Base-by-base conservation (phyloP, 2,329 filamentous ascomycete species). In the Cercospora zeae-maydis region DNA sequence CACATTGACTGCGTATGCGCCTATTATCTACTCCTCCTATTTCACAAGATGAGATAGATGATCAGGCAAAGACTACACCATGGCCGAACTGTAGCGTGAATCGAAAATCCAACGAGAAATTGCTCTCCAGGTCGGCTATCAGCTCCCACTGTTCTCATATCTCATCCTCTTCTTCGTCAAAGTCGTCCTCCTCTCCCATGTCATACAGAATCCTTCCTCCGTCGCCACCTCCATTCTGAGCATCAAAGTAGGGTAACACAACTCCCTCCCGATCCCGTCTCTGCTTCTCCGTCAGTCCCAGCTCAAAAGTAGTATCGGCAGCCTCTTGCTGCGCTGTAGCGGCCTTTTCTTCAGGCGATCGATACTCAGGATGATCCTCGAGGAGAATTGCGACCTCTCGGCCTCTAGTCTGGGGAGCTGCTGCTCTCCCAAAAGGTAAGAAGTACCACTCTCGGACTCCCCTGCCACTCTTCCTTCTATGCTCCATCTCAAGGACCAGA, bases 171-270 rank as follows among this genome's bases (percentile, higher is more conserved):
- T 96, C 92, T 63, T 96, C 93, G 70, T 96, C 93, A 78, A 97
- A 98, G 75, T 98, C 92, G 77, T 99, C 95, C 79, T 98, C 95
- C 66, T 87, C 85, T 1, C 93, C 93, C 90, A 98, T 96, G 70
- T 98, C 93, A 75, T 99, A 99, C 72, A 99, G 74, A 68, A 99
- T 99, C 64, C 93, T 84, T 0, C 95, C 95, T 4, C 95, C 93
- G 71, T 96, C 92, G 0, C 93, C 93, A 0, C 86, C 80, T 4
- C 83, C 85, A 58, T 87, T 91, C 82, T 99, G 95, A 24, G 95
- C 95, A 80, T 99, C 95, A 77, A 96, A 97, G 75, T 99, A 98
- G 14, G 95, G 95, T 76, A 98, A 75, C 42, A 98, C 90, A 8
- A 99, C 91, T 0, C 90, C 91, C 71, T 97, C 93, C 27, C 95